phyloP scores from a whole-genome alignment of 495 filamentous ascomycete genomes.

The Aspergillus bertholletiae region DNA sequence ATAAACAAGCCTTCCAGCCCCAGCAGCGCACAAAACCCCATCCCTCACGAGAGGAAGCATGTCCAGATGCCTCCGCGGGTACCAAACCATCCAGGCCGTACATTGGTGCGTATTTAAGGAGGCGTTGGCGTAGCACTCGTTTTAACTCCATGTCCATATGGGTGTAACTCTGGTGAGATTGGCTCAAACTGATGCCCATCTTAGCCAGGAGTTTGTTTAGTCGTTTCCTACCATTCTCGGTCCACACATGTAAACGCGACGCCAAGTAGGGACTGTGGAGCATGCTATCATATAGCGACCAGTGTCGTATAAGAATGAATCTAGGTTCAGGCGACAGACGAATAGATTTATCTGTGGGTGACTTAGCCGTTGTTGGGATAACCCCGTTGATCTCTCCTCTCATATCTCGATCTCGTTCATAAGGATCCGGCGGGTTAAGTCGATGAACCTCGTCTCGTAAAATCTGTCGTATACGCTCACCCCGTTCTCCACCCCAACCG shows the following conservation, averaged over 20 bases:
- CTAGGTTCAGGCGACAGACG: slow-evolving; percentile 90
- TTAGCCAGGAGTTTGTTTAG: slow-evolving; percentile 96
- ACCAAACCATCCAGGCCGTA: slow-evolving; percentile 93
- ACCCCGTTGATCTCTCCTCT: slow-evolving; percentile 62
- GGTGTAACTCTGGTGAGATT: slow-evolving; percentile 92
- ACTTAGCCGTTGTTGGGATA: slow-evolving; percentile 83
- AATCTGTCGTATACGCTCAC: slow-evolving; percentile 78
- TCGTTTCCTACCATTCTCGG: slow-evolving; percentile 78
- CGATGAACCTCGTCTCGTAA: slow-evolving; percentile 92
- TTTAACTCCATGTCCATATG: slow-evolving; percentile 99
- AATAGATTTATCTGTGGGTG: slow-evolving; percentile 88
- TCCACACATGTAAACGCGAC: slow-evolving; percentile 90
- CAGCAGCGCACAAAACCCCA: slow-evolving; percentile 97
- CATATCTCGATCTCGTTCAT: slow-evolving; percentile 51
- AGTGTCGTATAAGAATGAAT: slow-evolving; percentile 91
- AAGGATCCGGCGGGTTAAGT: slow-evolving; percentile 77
- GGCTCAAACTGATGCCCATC: slow-evolving; percentile 91
- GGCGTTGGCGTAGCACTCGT: slow-evolving; percentile 74
- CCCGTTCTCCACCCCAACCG: slow-evolving; percentile 80
- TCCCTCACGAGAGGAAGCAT: slow-evolving; percentile 61
- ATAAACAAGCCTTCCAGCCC: slow-evolving; percentile 95
- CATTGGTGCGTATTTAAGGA: slow-evolving; percentile 83
- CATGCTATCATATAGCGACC: slow-evolving; percentile 98
- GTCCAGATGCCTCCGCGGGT: slow-evolving; percentile 56
- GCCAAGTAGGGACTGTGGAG: slow-evolving; percentile 95